Evolutionary conservation across 768 basidiomycete genomes (phyloP).

Genomic region (Trametes meyenii): DNA sequence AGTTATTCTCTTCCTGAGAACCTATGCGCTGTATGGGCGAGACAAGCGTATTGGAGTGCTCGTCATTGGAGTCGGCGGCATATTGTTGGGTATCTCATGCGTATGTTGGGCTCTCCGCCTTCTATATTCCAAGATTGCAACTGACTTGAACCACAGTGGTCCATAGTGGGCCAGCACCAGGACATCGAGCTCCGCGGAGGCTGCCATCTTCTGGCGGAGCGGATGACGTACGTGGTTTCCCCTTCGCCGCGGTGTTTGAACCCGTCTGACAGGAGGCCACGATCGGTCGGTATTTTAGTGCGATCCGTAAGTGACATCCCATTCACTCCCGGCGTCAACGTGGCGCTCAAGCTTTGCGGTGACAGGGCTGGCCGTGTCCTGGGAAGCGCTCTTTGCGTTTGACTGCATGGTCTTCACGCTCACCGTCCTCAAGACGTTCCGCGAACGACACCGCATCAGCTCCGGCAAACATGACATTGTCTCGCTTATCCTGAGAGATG

Average conservation of each 20-base stretch:
- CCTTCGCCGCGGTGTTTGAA: neutral
- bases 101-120: conserved; percentile 36
- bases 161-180: conserved; percentile 41
- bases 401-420: conserved; percentile 51
- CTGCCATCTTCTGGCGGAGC: conserved; percentile 25
- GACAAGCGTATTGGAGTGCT: conserved; percentile 41
- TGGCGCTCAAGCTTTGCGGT: neutral
- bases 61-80: conserved; percentile 37
- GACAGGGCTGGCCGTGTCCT: conserved; percentile 39
- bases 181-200: conserved; percentile 23
- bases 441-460: conserved; percentile 30
- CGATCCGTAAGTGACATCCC: conserved; percentile 25
- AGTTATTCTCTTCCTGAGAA: conserved; percentile 47
- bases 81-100: conserved; percentile 36
- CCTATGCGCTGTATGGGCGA: conserved; percentile 52
- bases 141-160: conserved; percentile 40
- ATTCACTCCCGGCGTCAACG: neutral
- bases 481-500: conserved; percentile 50
- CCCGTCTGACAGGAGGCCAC: neutral
- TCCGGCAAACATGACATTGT: conserved; percentile 38
- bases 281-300: conserved; percentile 17
- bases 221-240: conserved; percentile 28
- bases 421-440: conserved; percentile 49
- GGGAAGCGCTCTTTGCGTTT: conserved; percentile 55
- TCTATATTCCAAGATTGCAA: neutral